Evolutionary conservation across 2,329 filamentous ascomycete species (phyloP), one percentile per base, ranked within the genome.

Genomic region (Alternaria angustiovoidea): DNA sequence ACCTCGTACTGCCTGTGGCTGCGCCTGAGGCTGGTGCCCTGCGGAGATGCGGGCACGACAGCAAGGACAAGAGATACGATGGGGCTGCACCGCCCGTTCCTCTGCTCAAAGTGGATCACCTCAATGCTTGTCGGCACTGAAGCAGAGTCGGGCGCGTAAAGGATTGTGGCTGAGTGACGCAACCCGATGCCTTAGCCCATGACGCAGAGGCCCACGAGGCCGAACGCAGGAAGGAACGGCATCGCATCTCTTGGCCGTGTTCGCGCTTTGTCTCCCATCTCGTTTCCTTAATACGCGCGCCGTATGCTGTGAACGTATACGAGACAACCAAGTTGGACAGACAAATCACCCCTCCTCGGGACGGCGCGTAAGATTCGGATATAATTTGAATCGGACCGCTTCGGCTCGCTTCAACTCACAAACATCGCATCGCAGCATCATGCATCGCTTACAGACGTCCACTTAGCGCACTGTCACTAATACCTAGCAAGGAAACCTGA

Each of bases 11-110:
- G n/a, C 20, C 44, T 72, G 70, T 71, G 71, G 72, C 71, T 67
- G 69, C 55, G 63, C 54, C 61, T 71, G 67, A 67, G 68, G 68
- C 67, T 71, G 58, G 47, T 61, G 61, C 57, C 54, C 39, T 62
- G 65, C 63, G 56, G 57, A 63, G 42, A 53, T 51, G 59, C 59
- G 51, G 54, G 55, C 56, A 42, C 53, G 41, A 48, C 54, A 44
- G 49, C 59, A 44, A 56, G 42, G 46, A 60, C 43, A 55, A 63
- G 53, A 56, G 49, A 48, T 38, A 57, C 20, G 57, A 59, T 61
- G 55, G 47, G 54, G 39, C 55, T 65, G 54, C 56, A 63, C 53
- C 51, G 60, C 64, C 49, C 32, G 54, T 57, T 56, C 57, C 34
- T 58, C 55, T 59, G 44, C 62, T 60, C 54, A 38, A 51, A 54